Evolutionary conservation across 2,329 filamentous ascomycete genomes (phyloP), one percentile per base, ranked within the genome.

Genomic region (Colletotrichum paranaense): DNA sequence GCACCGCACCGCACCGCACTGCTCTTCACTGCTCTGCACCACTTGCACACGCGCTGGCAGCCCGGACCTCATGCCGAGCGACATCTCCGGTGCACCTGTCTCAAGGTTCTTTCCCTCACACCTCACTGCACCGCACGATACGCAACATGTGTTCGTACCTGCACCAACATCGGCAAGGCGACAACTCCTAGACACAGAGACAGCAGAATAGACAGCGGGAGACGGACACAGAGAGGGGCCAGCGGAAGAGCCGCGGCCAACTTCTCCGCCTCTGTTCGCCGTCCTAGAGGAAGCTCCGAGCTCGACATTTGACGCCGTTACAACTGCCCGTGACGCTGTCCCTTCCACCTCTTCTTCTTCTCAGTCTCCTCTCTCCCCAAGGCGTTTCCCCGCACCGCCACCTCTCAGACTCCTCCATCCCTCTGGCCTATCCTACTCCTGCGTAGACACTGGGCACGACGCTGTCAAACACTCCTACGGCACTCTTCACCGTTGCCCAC

Each of bases 301-400:
- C 38, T 68, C 53, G 60, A 60, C 59, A 60, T 38, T 30, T 64
- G 59, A 62, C 67, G 53, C 42, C 55, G 66, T 73, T 65, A 35
- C 55, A 57, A 32, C 35, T 53, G 53, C 53, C 55, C 30, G 28
- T 55, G 55, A n/a, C 66, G 16, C 22, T 11, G 28, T 19, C n/a
- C n/a, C 42, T 7, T 46, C 65, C 56, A 24, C 28, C n/a, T 56
- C 59, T 59, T 24, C 59, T 59, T 24, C 11, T 30, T 53, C 62
- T 66, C 58, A 11, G 22, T 8, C 49, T 46, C 49, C 24, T 58
- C 11, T 30, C 19, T 19, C 55, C 28, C 28, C 38, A 12, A 49
- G 22, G 32, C 62, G n/a, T 67, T 42, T 19, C 55, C 26, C 24
- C 30, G 22, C 35, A 26, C 35, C 35, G 38, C 59, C 42, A 38